Evolutionary conservation across 352 stramenopile species (phyloP).

Genomic region (Pythium pyrilobum): DNA sequence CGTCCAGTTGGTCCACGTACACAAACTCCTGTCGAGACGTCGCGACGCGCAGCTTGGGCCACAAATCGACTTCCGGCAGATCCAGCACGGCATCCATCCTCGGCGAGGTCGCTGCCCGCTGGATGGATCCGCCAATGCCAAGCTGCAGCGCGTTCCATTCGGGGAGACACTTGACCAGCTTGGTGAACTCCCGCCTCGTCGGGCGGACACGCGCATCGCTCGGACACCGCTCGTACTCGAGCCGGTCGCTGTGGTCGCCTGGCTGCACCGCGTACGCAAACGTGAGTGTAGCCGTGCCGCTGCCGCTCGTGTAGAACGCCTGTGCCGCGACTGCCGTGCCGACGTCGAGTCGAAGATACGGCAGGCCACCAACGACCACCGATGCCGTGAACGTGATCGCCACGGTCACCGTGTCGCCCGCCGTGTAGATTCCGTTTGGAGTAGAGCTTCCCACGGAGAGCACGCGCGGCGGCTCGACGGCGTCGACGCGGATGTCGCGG

Average conservation of each 20-base stretch:
- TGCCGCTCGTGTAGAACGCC: constrained; percentile 42
- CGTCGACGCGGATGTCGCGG: constrained; percentile 64
- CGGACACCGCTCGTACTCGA: constrained; percentile 56
- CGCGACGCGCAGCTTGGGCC: constrained; percentile 45
- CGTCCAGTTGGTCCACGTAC: constrained; percentile 53
- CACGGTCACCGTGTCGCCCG: constrained; percentile 39
- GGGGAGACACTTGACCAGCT: constrained; percentile 42
- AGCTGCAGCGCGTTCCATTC: constrained; percentile 45
- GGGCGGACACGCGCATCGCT: constrained; percentile 22
- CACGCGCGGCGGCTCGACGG: constrained; percentile 42
- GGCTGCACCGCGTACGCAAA: constrained; percentile 53
- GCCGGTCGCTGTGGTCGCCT: constrained; percentile 47
- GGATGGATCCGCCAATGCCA: constrained; percentile 33
- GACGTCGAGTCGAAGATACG: constrained; percentile 31
- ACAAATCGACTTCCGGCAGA: constrained; percentile 57
- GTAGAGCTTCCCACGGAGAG: constrained; percentile 39
- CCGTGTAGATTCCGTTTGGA: constrained; percentile 53
- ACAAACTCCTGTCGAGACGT: constrained; percentile 26
- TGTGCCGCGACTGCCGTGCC: background rate
- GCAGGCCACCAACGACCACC: constrained; percentile 39
- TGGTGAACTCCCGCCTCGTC: constrained; percentile 31
- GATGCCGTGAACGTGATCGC: constrained; percentile 44
- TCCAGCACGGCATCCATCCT: constrained; percentile 45
- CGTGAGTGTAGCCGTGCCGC: constrained; percentile 24
- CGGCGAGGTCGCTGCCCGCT: constrained; percentile 33